These are phyloP conservation scores for Pholiota microspora DNA, from an alignment of 768 basidiomycete species.

Conservation along the genomic window DNA sequence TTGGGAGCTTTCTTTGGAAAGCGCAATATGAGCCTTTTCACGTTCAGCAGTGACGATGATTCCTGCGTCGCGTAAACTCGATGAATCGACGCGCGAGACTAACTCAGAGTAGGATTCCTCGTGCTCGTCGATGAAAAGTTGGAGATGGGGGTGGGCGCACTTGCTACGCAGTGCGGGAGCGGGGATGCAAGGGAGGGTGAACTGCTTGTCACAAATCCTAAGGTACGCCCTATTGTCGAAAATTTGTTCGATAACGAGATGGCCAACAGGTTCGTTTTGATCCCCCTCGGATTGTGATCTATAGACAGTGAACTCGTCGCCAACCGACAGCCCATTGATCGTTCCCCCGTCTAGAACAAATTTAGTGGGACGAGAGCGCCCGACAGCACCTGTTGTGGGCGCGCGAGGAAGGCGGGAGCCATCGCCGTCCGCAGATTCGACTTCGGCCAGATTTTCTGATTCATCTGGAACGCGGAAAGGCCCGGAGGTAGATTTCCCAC, in stretches of 20 bases:
- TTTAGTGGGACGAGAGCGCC: neutral
- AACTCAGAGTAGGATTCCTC: neutral
- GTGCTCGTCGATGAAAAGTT: neutral
- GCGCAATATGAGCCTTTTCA: neutral
- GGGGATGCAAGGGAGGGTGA: neutral
- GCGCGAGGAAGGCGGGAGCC: too few relatives aligned
- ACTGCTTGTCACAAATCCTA: neutral
- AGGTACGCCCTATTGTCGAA: neutral
- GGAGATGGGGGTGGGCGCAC: neutral
- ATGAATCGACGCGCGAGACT: neutral
- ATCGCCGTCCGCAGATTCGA: too few relatives aligned
- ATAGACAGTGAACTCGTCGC: slow-evolving; percentile 1
- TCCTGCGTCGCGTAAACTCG: neutral
- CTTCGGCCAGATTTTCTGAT: too few relatives aligned
- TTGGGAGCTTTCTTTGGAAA: neutral
- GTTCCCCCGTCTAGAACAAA: neutral
- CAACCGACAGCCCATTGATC: neutral
- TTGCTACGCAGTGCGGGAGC: neutral
- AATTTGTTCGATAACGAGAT: neutral
- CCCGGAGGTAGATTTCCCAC: too few relatives aligned
- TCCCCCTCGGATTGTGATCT: neutral
- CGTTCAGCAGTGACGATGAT: neutral
- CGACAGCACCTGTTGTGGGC: too few relatives aligned
- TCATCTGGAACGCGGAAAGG: too few relatives aligned
- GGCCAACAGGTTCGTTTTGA: neutral